Conservation (phyloP, 2,329 filamentous ascomycete genomes). For the Aspergillus carbonarius region DNA sequence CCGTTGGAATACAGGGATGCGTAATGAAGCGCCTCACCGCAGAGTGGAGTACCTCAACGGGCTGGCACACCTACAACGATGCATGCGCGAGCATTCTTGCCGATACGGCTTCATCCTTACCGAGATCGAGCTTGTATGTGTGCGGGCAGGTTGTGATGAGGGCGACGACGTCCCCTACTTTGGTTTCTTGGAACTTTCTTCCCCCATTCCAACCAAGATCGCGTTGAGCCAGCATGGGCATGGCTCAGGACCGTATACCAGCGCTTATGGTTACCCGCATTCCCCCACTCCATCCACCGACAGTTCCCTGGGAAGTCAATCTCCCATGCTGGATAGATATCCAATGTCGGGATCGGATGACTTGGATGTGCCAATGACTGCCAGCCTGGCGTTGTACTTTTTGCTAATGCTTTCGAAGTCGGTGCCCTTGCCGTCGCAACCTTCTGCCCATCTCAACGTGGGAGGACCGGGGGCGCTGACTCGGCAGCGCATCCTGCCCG, state of each 20-base stretch:
- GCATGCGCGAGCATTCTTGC: conserved; percentile 90
- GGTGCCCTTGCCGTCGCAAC: conserved; percentile 57
- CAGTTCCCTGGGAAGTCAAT: conserved; percentile 24
- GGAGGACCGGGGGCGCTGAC: conserved; percentile 59
- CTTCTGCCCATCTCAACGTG: conserved; percentile 59
- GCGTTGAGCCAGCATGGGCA: conserved; percentile 22
- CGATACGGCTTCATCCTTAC: conserved; percentile 96
- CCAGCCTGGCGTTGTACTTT: conserved; percentile 62
- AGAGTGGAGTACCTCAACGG: conserved; percentile 86
- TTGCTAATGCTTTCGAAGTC: conserved; percentile 66
- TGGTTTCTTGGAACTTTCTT: conserved; percentile 76
- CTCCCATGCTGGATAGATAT: conserved; percentile 14
- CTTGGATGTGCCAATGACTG: conserved; percentile 50
- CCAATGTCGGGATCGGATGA: conserved; percentile 8
- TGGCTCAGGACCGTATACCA: neutral
- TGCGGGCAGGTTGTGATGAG: conserved; percentile 71
- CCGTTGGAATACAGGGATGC: conserved; percentile 94
- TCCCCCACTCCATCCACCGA: conserved; percentile 34
- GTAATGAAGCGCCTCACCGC: conserved; percentile 77
- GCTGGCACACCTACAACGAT: conserved; percentile 79
- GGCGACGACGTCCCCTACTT: conserved; percentile 69
- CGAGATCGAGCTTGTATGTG: conserved; percentile 89
- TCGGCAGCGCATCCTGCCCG: conserved; percentile 53
- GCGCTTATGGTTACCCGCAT: conserved; percentile 21
- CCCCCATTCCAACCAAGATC: conserved; percentile 56